Evolutionary conservation across 306 rosid species (phyloP).

Genomic region (Notholithocarpus densiflorus): DNA sequence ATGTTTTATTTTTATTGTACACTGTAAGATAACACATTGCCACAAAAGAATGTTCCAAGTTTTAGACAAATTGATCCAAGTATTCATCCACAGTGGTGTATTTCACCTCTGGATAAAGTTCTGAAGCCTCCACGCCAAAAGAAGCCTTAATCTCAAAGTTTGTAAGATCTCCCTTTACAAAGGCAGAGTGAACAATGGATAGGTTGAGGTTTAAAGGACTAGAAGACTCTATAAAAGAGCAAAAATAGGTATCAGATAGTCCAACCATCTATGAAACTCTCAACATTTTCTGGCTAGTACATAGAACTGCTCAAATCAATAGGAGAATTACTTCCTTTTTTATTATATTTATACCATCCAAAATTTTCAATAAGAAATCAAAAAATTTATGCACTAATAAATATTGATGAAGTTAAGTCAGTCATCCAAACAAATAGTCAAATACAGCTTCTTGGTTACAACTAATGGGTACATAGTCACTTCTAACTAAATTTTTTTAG

Average conservation of each 20-base stretch:
- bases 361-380: too few relatives aligned
- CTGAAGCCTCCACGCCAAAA: constrained; percentile 38
- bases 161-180: constrained; percentile 28
- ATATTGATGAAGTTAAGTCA: too few relatives aligned
- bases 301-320: not conserved
- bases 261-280: not conserved
- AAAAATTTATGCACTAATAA: too few relatives aligned
- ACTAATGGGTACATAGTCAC: too few relatives aligned
- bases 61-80: constrained; percentile 34
- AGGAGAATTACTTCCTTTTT: not conserved
- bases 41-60: not conserved
- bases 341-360: too few relatives aligned
- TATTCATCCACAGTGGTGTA: constrained; percentile 31
- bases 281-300: too few relatives aligned
- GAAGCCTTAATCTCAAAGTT: constrained; percentile 35
- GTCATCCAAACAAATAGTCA: too few relatives aligned
- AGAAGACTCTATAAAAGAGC: constrained; percentile 29
- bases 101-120: constrained; percentile 48
- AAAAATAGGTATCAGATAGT: not conserved
- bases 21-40: not conserved
- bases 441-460: too few relatives aligned
- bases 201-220: constrained; percentile 15
- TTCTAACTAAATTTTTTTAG: too few relatives aligned
- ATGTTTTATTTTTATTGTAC: not conserved
- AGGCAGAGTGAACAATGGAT: constrained; percentile 20